These are phyloP conservation scores for Adansonia rubrostipa DNA, from an alignment of 441 rosid genomes.

Conservation along the genomic window DNA sequence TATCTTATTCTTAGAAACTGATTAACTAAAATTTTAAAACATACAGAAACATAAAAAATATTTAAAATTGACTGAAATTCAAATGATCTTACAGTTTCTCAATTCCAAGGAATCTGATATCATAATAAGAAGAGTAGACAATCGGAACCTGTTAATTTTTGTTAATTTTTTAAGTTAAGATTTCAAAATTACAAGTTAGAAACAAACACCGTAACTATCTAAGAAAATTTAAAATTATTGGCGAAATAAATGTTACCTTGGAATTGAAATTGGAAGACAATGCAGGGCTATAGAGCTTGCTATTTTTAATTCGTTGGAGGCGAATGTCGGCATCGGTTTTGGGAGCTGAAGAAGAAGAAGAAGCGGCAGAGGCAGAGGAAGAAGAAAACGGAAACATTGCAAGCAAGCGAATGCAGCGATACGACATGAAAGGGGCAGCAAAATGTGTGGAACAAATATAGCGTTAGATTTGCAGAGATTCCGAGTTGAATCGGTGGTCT, in stretches of 20 bases:
- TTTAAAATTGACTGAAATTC: background rate
- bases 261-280: conserved; percentile 32
- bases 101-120: conserved; percentile 79
- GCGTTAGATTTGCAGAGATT: conserved; percentile 31
- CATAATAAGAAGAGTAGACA: conserved; percentile 71
- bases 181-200: background rate
- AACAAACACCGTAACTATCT: background rate
- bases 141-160: conserved; percentile 60
- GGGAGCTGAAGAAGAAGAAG: conserved; percentile 29
- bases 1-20: background rate
- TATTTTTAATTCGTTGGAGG: conserved; percentile 61
- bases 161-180: conserved; percentile 4
- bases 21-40: background rate
- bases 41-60: background rate
- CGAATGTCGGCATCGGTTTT: conserved; percentile 51
- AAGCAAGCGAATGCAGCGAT: conserved; percentile 28
- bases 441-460: conserved; percentile 37
- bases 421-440: conserved; percentile 35
- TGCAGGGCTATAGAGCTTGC: conserved; percentile 74
- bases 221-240: background rate
- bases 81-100: conserved; percentile 71
- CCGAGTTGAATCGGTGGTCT: conserved; percentile 45
- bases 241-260: conserved; percentile 46
- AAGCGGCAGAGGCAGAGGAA: conserved; percentile 10
- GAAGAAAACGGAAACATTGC: conserved; percentile 45